Base-by-base conservation (phyloP, 2,329 filamentous ascomycete species). In the Ophiostoma tasmaniense region DNA sequence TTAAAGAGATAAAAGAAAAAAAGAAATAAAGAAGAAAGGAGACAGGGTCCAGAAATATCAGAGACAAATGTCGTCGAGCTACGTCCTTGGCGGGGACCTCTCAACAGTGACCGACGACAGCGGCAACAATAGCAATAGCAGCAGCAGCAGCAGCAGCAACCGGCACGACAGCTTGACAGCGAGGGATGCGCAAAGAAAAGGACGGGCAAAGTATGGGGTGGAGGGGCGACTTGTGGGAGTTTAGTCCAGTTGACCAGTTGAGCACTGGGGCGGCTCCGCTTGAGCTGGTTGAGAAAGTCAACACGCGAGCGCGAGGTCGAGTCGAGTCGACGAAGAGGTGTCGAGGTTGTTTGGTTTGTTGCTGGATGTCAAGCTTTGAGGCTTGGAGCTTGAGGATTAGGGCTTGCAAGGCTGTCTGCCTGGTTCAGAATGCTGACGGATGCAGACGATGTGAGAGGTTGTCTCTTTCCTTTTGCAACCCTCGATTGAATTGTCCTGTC, bases 51-150 rank as follows among this genome's bases (percentile, higher is more conserved):
- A 55, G 62, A 30, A 62, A 50, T 7, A 61, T 11, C 22, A 61
- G 55, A 61, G 55, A 61, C 25, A 30, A 11, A 59, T 37, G 61
- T 64, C 30, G 61, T 64, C 61, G 61, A 62, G 59, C 59, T 64
- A 64, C 61, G 64, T 35, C 14, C 6, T 65, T 65, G 64, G 64
- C 64, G 64, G 37, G 62, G 62, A 39, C 62, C 22, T 30, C 59
- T 33, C 59, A 62, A 30, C 28, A 62, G 59, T 10, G 14, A 30
- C 11, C 37, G 2, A 39, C 37, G 13, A 14, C 37, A 1, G 33
- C 33, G 14, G 37, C 37, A 39, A 28, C 42, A 62, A 7, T 10
- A 4, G 4, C 7, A 25, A 55, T 33, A 39, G 37, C 37, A 39
- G 10, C 37, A 14, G n/a, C n/a, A 39, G 10, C 10, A 39, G 28